Evolutionary conservation across 169 alveolate species (phyloP), one percentile per base, ranked within the genome.

Genomic region (Pseudocohnilembus persalinus): DNA sequence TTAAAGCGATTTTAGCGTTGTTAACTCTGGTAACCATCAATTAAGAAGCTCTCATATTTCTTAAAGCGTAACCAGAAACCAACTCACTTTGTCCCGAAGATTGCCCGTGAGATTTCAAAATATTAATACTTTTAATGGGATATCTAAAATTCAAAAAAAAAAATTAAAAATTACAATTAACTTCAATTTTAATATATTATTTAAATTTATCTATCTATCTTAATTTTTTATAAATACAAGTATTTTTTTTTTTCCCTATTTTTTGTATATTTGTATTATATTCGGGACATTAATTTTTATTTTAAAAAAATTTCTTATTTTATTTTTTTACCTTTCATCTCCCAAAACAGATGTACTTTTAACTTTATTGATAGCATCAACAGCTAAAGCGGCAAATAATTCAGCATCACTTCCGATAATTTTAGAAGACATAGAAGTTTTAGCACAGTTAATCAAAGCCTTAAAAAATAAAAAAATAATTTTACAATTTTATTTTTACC

Each of bases 31-130:
- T 93, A 26, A 99, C 99, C 99, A 98, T 98, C 30, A 98, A 99
- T 93, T 98, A 98, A 28, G 99, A 98, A 34, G 99, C 98, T 92
- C 99, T 95, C n/a, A 97, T 95, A 87, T 96, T 96, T 93, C 94
- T 96, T 77, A 97, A 83, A 31, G 99, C 99, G 92, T 97, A 98
- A 31, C 99, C 99, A 76, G 97, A 95, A 49, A 97, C 93, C 78
- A 89, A 91, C 84, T 77, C 87, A 49, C 99, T 97, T 92, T 98
- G 99, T 33, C 92, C 88, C 25, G 97, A 88, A 86, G 99, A 92
- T 92, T 97, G 96, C 16, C 99, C 99, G 90, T 98, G 99, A 0
- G 97, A 94, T 92, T 98, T 98, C 72, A 98, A 86, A 63, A 99
- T 94, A 92, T 98, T 98, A 64, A 99, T 95, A 76, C 98, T 93